A percentile compares a stretch with the other conserved stretches of the same genome.
Conservation (phyloP, 495 filamentous ascomycete genomes). For the Trichoderma asperelloides region DNA sequence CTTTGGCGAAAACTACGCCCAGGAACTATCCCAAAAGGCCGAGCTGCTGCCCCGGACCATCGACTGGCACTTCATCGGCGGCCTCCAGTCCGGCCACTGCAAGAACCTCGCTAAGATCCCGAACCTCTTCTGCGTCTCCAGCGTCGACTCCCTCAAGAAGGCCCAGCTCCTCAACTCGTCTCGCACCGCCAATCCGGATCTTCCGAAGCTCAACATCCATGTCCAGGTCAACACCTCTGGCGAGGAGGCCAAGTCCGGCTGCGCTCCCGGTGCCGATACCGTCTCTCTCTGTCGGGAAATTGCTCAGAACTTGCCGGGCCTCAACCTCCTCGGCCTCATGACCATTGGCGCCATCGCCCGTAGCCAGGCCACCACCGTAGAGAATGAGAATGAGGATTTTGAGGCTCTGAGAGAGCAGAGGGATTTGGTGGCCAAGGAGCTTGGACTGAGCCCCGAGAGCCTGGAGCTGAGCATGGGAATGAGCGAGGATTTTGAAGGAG, state of each 20-base stretch:
- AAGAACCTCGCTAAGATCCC: constrained; percentile 74
- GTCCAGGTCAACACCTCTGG: constrained; percentile 94
- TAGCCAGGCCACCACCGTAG: constrained; percentile 57
- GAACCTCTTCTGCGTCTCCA: constrained; percentile 89
- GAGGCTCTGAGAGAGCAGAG: constrained; percentile 55
- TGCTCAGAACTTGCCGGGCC: constrained; percentile 56
- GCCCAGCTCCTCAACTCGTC: constrained; percentile 71
- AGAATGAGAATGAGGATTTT: constrained; percentile 89
- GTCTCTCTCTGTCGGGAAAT: constrained; percentile 58
- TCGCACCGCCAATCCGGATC: constrained; percentile 39
- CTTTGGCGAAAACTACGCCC: constrained; percentile 96
- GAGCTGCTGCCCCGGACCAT: constrained; percentile 65
- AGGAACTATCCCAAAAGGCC: constrained; percentile 85
- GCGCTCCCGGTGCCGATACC: constrained; percentile 52
- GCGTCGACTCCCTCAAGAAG: constrained; percentile 81
- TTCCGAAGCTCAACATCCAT: constrained; percentile 60
- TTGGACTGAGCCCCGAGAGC: constrained; percentile 25
- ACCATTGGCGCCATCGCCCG: constrained; percentile 92
- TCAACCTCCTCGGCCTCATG: constrained; percentile 80
- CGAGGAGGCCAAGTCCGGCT: constrained; percentile 76
- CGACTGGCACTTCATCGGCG: constrained; percentile 94
- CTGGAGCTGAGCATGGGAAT: constrained; percentile 66
- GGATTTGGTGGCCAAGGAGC: constrained; percentile 46
- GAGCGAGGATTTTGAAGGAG: constrained; percentile 92
- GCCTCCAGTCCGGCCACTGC: constrained; percentile 81